Evolutionary conservation across 1,139 yeast species (phyloP).

Genomic region (Debaryomyces sp.): DNA sequence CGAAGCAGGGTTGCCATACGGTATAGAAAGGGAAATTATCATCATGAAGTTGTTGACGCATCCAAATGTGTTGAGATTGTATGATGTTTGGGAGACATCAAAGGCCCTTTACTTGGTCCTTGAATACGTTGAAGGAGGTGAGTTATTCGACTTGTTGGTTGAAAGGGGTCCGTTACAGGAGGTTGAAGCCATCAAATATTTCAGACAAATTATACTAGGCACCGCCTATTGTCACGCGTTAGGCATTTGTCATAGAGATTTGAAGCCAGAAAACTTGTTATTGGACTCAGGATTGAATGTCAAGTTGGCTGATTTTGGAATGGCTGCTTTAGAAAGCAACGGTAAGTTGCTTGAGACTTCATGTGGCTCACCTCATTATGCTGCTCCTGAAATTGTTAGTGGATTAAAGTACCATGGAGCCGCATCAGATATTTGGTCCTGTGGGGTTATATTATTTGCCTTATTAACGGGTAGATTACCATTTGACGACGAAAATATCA

Average conservation of each 20-base stretch:
- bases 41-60: constrained; percentile 80
- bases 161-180: constrained; percentile 83
- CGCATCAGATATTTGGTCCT: constrained; percentile 85
- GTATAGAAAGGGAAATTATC: constrained; percentile 80
- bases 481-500: constrained; percentile 78
- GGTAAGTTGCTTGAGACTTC: constrained; percentile 74
- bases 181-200: constrained; percentile 70
- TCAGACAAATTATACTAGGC: constrained; percentile 74
- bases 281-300: constrained; percentile 68
- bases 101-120: constrained; percentile 72
- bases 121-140: constrained; percentile 86
- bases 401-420: constrained; percentile 81
- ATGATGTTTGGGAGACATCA: constrained; percentile 85
- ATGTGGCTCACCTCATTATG: constrained; percentile 87
- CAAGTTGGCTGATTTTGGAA: constrained; percentile 83
- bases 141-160: constrained; percentile 71
- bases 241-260: constrained; percentile 80
- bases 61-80: constrained; percentile 72
- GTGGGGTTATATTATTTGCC: constrained; percentile 82
- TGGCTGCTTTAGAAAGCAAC: constrained; percentile 81
- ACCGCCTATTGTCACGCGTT: constrained; percentile 83
- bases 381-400: constrained; percentile 83
- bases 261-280: constrained; percentile 76
- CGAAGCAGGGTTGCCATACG: constrained; percentile 65
- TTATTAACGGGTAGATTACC: constrained; percentile 78